A percentile compares a stretch with the other conserved stretches of the same genome.
Evolutionary conservation across 2,329 filamentous ascomycete species (phyloP).

Genomic region (Scedosporium dehoogii): DNA sequence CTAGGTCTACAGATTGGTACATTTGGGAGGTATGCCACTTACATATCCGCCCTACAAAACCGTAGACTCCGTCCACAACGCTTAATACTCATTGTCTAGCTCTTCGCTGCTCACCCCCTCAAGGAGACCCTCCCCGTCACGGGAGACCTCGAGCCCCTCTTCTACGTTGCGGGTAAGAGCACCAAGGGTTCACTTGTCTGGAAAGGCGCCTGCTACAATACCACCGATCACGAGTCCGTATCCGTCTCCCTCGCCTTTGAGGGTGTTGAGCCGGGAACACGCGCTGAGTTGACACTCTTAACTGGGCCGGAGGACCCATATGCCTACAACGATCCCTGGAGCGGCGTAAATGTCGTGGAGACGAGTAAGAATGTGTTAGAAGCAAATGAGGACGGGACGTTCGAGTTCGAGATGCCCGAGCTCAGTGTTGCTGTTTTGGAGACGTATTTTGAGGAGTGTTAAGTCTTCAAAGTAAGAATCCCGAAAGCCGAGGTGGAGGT

Average conservation of each 20-base stretch:
- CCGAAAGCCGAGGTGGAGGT: too few species aligned
- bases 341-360: constrained; percentile 38
- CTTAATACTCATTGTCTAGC: constrained; percentile 15
- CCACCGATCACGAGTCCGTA: constrained; percentile 31
- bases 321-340: constrained; percentile 26
- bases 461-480: too few species aligned
- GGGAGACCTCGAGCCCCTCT: constrained; percentile 33
- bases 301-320: constrained; percentile 32
- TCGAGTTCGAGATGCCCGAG: constrained; percentile 42
- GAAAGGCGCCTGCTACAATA: constrained; percentile 44
- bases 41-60: background rate
- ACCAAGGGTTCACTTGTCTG: constrained; percentile 31
- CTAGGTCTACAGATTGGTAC: constrained; percentile 39
- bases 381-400: constrained; percentile 34
- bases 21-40: constrained; percentile 25
- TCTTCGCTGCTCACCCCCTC: constrained; percentile 35
- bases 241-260: constrained; percentile 36
- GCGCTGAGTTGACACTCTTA: constrained; percentile 33
- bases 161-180: constrained; percentile 38
- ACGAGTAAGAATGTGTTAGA: constrained; percentile 25
- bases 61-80: background rate
- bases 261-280: constrained; percentile 26
- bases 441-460: constrained; percentile 15
- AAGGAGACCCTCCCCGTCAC: constrained; percentile 35
- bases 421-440: constrained; percentile 48